Evolutionary conservation across 305 asterid genomes (phyloP), one percentile per base, ranked within the genome.

Genomic region (Fraxinus floribunda): DNA sequence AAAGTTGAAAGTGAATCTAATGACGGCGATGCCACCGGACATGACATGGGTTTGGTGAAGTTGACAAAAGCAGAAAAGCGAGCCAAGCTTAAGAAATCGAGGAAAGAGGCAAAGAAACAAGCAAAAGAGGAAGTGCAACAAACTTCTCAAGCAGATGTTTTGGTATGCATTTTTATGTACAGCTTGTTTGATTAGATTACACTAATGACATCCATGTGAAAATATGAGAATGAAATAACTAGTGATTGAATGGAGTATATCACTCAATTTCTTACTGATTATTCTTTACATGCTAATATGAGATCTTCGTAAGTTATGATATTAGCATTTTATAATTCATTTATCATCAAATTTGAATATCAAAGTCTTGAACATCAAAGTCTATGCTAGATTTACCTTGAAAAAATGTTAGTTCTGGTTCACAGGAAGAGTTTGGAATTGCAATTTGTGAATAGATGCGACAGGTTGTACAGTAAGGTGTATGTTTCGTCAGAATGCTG

Each of bases 21-120:
- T 11, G 81, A 64, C 81, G 85, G 29, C 57, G 86, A 85, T 82
- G 93, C 89, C 82, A 85, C 87, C 34, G 85, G 79, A 52, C 36
- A 78, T 4, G 86, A 76, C 34, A 52, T 76, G 73, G 49, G 86
- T 73, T 8, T 86, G 66, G 84, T 87, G 82, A 94, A 85, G 89
- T 78, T 90, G 88, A 89, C 95, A 1, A 96, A 96, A 83, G 81
- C 96, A 4, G 97, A 96, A 84, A 96, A 92, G 86, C 92, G 92
- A 78, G 93, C 89, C 38, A 91, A 94, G 88, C 36, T 75, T 30
- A 96, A 96, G 86, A 96, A 91, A 87, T 77, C 78, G 86, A 91
- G 95, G 87, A 94, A 91, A 84, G 98, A 93, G 86, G 96, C 97
- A 5, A 96, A 92, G 90, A 93, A 90, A 83, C 96, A 91, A 84